Evolutionary conservation across 2,329 filamentous ascomycete genomes (phyloP), one percentile per base, ranked within the genome.

Genomic region (Mariannaea elegans): DNA sequence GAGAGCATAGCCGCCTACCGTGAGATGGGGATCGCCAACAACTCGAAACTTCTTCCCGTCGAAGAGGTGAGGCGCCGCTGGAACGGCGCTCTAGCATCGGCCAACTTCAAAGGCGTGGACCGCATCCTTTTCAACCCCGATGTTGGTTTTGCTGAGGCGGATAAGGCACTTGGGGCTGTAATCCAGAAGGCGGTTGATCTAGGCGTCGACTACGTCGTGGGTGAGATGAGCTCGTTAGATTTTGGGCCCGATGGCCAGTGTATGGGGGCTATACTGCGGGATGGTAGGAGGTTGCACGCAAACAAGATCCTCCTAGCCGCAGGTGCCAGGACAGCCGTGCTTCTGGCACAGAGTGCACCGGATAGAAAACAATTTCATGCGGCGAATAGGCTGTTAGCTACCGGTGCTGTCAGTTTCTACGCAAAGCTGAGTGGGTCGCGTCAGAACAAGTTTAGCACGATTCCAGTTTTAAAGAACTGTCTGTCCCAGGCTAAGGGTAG

Each of bases 91-190:
- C 87, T 88, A 65, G 79, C 82, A 21, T 81, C 85, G 42, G 81
- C 85, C 29, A 79, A 87, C 61, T 87, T 87, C 68, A 80, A 77
- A 7, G 83, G 78, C 8, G 79, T 86, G 42, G 82, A 83, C 61
- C 81, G 82, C 63, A 78, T 87, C n/a, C 78, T 86, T 18, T 80
- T 83, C 65, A 88, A 88, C 75, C 82, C 81, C 60, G 82, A 79
- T 29, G 86, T 84, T 71, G 86, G 86, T 2, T 88, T 84, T 79
- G 85, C 81, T 16, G 82, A 84, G 49, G 86, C 86, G 12, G 84
- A 84, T 55, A 83, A 86, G 71, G 80, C 82, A 31, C 73, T 88
- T 45, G 74, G 77, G 48, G 84, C 83, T 12, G 81, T 88, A 10
- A 84, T 84, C 7, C 80, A 82, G 59, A 78, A 78, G 50, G 81